Evolutionary conservation across 1,284 basidiomycete species (phyloP), one percentile per base, ranked within the genome.

Genomic region (Leccinum pachyderme): DNA sequence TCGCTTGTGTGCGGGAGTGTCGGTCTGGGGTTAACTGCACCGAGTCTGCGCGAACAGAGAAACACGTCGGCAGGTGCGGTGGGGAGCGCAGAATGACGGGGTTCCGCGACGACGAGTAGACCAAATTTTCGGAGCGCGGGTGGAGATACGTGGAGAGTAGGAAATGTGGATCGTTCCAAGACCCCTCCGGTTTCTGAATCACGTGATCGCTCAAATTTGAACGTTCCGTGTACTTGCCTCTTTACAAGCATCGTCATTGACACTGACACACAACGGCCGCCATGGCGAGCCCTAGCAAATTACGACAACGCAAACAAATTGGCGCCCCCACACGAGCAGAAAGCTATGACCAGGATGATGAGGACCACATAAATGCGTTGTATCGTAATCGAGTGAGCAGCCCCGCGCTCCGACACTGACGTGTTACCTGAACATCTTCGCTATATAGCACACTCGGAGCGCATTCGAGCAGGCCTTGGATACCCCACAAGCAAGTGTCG

Each of bases 401-500:
- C 18, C 25, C 6, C 11, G 25, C 24, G 37, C 25, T 55, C 37
- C 46, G 24, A 52, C 35, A 7, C 46, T 52, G 24, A 52, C 41
- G 11, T 51, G 32, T 57, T 37, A 18, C 39, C 50, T 25, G 50
- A 65, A 51, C 8, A 18, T 53, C 24, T 33, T 27, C 33, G n/a
- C 32, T 52, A 25, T 27, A 15, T 58, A 84, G 82, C 76, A 70
- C 57, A 72, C 73, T 58, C 80, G 84, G 54, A 86, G 83, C 61
- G 73, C 75, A 29, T 70, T 83, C 8, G 88, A 89, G 67, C 73
- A 78, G 59, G 59, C 82, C 41, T 68, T 90, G 46, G 86, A 89
- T 63, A 81, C 83, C 22, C 73, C 75, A 49, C 75, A 76, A 53
- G 83, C 80, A 48, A 89, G 85, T 68, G 71, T 76, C 53, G 73